Evolutionary conservation across 176 grass and related monocot species (phyloP).

Genomic region (Cenchrus purpureus): DNA sequence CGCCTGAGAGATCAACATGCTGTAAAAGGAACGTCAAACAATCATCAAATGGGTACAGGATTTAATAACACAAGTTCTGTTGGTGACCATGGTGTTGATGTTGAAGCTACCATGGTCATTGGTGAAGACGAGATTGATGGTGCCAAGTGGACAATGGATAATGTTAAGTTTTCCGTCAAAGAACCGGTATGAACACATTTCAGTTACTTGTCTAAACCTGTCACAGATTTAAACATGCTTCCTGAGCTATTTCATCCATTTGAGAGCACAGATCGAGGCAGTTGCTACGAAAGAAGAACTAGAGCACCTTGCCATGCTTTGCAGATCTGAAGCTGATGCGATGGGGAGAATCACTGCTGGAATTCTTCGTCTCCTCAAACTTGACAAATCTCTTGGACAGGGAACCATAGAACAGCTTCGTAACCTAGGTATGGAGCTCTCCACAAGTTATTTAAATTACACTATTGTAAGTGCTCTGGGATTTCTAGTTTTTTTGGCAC

Average conservation of each 20-base stretch:
- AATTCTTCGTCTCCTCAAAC: constrained; percentile 88
- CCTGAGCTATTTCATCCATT: constrained; percentile 36
- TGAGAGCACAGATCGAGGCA: constrained; percentile 74
- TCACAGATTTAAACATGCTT: constrained; percentile 24
- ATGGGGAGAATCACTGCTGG: constrained; percentile 93
- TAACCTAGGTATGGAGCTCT: constrained; percentile 76
- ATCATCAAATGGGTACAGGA: constrained; percentile 31
- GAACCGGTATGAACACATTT: constrained; percentile 66
- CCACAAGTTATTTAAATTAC: constrained; percentile 13
- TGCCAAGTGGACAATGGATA: constrained; percentile 83
- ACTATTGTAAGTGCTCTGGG: background rate
- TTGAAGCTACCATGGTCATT: constrained; percentile 76
- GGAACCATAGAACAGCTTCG: constrained; percentile 84
- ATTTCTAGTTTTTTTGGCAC: background rate
- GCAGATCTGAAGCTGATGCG: constrained; percentile 92
- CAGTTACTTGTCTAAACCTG: constrained; percentile 31
- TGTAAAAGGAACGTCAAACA: constrained; percentile 48
- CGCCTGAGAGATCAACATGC: constrained; percentile 44
- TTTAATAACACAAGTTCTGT: constrained; percentile 37
- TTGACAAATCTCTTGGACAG: constrained; percentile 93
- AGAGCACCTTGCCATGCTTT: constrained; percentile 78
- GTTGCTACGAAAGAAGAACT: constrained; percentile 92
- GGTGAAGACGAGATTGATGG: constrained; percentile 66
- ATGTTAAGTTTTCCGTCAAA: constrained; percentile 97
- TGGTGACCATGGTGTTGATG: constrained; percentile 74